These are phyloP conservation scores for Rhynchosporium secalis DNA, from an alignment of 2,329 filamentous ascomycete species.

Conservation along the genomic window DNA sequence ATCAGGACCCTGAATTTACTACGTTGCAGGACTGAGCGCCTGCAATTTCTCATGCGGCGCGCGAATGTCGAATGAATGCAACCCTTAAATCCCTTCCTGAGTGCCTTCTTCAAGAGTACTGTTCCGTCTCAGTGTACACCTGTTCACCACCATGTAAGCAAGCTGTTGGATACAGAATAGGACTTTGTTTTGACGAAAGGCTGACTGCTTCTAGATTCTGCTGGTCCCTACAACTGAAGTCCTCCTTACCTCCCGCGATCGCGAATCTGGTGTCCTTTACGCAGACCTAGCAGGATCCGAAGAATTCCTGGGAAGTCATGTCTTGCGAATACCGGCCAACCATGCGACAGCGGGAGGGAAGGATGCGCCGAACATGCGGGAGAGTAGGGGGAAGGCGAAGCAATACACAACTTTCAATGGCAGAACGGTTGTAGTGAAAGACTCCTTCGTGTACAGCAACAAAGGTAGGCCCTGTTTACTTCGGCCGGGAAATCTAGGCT, in stretches of 20 bases:
- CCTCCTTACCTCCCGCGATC: slow-evolving; percentile 83
- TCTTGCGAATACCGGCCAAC: slow-evolving; percentile 74
- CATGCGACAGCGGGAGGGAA: slow-evolving; percentile 54
- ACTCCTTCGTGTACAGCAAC: slow-evolving; percentile 89
- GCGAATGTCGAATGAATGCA: slow-evolving; percentile 71
- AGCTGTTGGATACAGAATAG: too few relatives aligned
- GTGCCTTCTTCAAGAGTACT: slow-evolving; percentile 97
- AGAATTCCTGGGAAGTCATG: slow-evolving; percentile 96
- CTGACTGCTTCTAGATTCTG: slow-evolving; percentile 58
- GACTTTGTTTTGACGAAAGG: slow-evolving; percentile 2
- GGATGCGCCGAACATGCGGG: slow-evolving; percentile 69
- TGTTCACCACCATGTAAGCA: slow-evolving; percentile 75
- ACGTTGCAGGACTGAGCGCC: slow-evolving; percentile 31
- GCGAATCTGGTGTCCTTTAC: slow-evolving; percentile 75
- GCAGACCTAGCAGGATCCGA: slow-evolving; percentile 83
- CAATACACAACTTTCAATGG: slow-evolving; percentile 93
- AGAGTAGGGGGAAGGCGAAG: slow-evolving; percentile 88
- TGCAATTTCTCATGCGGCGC: slow-evolving; percentile 33
- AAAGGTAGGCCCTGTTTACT: slow-evolving; percentile 64
- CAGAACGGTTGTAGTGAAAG: slow-evolving; percentile 90
- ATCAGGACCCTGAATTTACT: slow-evolving; percentile 23
- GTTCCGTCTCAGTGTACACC: slow-evolving; percentile 89
- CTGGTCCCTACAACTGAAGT: slow-evolving; percentile 93
- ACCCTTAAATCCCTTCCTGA: slow-evolving; percentile 97
- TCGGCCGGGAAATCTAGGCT: slow-evolving; percentile 25